Evolutionary conservation across 768 basidiomycete species (phyloP).

Genomic region (Rhodosporidiobolus odoratus): DNA sequence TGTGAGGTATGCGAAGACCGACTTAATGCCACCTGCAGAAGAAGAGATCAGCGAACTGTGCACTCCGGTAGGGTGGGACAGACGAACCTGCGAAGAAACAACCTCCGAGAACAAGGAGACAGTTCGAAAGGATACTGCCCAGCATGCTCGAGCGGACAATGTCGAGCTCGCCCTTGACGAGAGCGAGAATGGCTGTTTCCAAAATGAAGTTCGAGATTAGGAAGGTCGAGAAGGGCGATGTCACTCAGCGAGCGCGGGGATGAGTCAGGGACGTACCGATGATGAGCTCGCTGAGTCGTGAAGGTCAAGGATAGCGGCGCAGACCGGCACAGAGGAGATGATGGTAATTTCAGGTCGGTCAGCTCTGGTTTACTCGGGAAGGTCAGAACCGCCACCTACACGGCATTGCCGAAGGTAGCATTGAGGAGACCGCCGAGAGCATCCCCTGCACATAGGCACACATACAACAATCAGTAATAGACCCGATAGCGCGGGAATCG

Average conservation of each 20-base stretch:
- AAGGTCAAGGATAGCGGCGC: too few relatives aligned
- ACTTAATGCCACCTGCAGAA: slow-evolving; percentile 29
- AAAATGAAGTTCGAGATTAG: too few relatives aligned
- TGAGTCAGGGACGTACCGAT: slow-evolving; percentile 24
- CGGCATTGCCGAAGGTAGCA: slow-evolving; percentile 53
- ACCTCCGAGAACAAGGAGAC: slow-evolving; percentile 59
- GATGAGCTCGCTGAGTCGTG: slow-evolving; percentile 43
- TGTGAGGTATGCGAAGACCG: too few relatives aligned
- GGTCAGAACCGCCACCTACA: background rate
- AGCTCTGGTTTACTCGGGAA: too few relatives aligned
- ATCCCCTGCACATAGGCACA: background rate
- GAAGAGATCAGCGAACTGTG: background rate
- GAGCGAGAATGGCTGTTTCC: slow-evolving; percentile 63
- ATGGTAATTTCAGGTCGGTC: too few relatives aligned
- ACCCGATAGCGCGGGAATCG: too few relatives aligned
- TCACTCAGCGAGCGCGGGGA: background rate
- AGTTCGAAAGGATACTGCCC: slow-evolving; percentile 74
- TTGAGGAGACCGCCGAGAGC: slow-evolving; percentile 64
- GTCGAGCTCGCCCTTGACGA: slow-evolving; percentile 67
- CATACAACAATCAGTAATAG: background rate
- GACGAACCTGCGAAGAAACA: slow-evolving; percentile 26
- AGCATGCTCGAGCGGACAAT: slow-evolving; percentile 73
- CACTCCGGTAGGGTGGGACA: background rate
- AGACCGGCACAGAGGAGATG: too few relatives aligned
- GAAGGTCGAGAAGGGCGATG: background rate